Evolutionary conservation across 192 early-diverging fungal genomes (phyloP).

Genomic region (Coemansia aciculifera): DNA sequence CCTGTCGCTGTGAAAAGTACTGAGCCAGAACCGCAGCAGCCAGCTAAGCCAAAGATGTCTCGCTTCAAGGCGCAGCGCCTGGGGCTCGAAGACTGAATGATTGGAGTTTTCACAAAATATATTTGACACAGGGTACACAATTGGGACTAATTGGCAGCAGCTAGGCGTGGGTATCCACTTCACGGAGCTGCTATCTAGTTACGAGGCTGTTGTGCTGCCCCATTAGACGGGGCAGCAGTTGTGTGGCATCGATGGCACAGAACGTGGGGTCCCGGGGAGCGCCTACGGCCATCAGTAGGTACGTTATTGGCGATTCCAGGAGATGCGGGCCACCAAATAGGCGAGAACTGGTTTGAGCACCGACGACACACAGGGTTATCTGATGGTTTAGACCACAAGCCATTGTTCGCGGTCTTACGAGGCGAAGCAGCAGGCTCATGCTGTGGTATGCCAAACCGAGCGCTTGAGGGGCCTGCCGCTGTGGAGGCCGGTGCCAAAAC

Average conservation of each 20-base stretch:
- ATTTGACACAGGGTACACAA: too few relatives aligned
- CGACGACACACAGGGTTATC: constrained; percentile 29
- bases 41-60: constrained; percentile 45
- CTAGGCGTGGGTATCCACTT: neutral
- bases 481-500: too few relatives aligned
- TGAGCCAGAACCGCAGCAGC: neutral
- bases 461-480: neutral
- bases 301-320: neutral
- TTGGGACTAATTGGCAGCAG: neutral
- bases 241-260: constrained; percentile 51
- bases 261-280: constrained; percentile 10
- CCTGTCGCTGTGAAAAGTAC: neutral
- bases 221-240: neutral
- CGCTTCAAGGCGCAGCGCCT: constrained; percentile 54
- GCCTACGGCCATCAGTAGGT: neutral
- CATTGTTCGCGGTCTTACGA: neutral
- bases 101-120: too few relatives aligned
- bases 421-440: neutral
- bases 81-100: constrained; percentile 21
- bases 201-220: neutral
- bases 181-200: neutral
- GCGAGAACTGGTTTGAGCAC: constrained; percentile 34
- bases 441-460: neutral
- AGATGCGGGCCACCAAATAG: constrained; percentile 49
- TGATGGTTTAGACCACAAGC: constrained; percentile 21